Evolutionary conservation across 139 green algal species (phyloP).

Genomic region (Chlorella sorokiniana): DNA sequence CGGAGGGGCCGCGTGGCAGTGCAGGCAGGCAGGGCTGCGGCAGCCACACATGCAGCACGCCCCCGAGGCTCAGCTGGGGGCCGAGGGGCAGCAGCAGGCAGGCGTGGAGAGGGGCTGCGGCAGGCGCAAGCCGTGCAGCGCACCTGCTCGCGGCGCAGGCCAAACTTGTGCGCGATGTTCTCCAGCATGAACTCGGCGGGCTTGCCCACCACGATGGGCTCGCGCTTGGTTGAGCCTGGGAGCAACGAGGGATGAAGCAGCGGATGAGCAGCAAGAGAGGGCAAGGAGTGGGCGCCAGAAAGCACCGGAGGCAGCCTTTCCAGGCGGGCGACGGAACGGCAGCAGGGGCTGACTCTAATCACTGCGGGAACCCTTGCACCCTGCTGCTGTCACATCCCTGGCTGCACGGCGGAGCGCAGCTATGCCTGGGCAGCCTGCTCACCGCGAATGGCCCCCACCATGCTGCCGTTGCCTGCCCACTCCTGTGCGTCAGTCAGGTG

Average conservation of each 20-base stretch:
- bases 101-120: no score
- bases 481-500: conserved; percentile 98
- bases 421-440: background rate
- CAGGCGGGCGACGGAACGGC: background rate
- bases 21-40: no score
- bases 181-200: conserved; percentile 95
- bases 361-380: no score
- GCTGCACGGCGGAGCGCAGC: no score
- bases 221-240: conserved; percentile 83
- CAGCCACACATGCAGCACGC: no score
- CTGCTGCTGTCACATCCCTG: no score
- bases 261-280: no score
- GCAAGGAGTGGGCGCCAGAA: background rate
- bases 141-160: conserved; percentile 60
- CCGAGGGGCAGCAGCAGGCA: background rate
- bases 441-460: conserved; percentile 96
- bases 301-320: background rate
- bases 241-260: no score
- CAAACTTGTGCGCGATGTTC: conserved; percentile 86
- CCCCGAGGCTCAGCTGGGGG: no score
- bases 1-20: no score
- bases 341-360: background rate
- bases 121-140: background rate
- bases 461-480: conserved; percentile 95
- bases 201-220: conserved; percentile 97